phyloP scores from a whole-genome alignment of 108 stramenopile genomes.

The Fistulifera pelliculosa region DNA sequence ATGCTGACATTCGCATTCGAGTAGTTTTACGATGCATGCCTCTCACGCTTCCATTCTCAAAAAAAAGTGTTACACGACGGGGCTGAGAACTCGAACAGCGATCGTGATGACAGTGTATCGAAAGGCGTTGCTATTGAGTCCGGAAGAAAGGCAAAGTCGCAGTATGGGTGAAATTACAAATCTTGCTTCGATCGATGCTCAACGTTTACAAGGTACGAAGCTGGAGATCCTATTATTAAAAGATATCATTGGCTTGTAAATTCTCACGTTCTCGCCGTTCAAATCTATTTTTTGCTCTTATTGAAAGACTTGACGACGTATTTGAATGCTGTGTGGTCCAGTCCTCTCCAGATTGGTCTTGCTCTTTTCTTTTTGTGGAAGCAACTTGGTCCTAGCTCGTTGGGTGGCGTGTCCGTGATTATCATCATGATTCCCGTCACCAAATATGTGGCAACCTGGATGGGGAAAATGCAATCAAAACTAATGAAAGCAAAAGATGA shows the following conservation, averaged over 20 bases:
- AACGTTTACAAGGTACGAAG: slow-evolving; percentile 60
- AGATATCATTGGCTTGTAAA: too few species aligned
- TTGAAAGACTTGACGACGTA: slow-evolving; percentile 57
- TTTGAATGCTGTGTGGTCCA: slow-evolving; percentile 77
- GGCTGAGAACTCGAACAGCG: slow-evolving; percentile 73
- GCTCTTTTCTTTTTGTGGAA: slow-evolving; percentile 76
- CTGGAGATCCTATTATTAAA: background rate
- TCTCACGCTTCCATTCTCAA: background rate
- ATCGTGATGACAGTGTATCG: slow-evolving; percentile 76
- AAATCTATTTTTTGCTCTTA: too few species aligned
- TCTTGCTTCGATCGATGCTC: slow-evolving; percentile 88
- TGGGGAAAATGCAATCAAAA: slow-evolving; percentile 61
- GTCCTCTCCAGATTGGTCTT: slow-evolving; percentile 70
- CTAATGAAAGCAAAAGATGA: slow-evolving; percentile 81
- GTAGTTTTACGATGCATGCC: too few species aligned
- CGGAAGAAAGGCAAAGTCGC: slow-evolving; percentile 49
- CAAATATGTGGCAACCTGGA: slow-evolving; percentile 44
- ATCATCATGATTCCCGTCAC: slow-evolving; percentile 79
- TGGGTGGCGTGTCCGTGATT: slow-evolving; percentile 86
- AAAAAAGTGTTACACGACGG: slow-evolving; percentile 80
- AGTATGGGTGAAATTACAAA: slow-evolving; percentile 83
- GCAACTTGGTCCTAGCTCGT: slow-evolving; percentile 60
- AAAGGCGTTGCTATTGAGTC: slow-evolving; percentile 69
- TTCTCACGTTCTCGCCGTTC: too few species aligned
- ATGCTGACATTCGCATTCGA: too few species aligned